Percentiles rank a stretch among this genome's conserved stretches.
Evolutionary conservation across 495 filamentous ascomycete genomes (phyloP).

Genomic region (Xylaria cubensis): DNA sequence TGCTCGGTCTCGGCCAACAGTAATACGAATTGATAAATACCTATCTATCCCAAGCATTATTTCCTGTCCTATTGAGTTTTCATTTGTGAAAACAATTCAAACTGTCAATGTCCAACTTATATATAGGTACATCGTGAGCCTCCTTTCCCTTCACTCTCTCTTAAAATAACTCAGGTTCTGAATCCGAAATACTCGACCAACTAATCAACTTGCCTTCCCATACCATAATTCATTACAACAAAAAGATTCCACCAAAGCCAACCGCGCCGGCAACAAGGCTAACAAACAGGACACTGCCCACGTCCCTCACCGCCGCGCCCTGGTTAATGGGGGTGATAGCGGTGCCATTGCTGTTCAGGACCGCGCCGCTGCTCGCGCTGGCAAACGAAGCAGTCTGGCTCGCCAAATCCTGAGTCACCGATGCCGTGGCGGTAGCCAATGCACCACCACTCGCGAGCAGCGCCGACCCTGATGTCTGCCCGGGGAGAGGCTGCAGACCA

Average conservation of each 20-base stretch:
- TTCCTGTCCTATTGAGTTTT: background rate
- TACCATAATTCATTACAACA: constrained; percentile 4
- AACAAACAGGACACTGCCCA: constrained; percentile 6
- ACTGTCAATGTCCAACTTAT: background rate
- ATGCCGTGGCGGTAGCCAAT: constrained; percentile 21
- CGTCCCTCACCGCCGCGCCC: constrained; percentile 10
- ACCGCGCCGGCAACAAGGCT: constrained; percentile 11
- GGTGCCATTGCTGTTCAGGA: constrained; percentile 11
- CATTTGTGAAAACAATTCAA: background rate
- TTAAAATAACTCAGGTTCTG: background rate
- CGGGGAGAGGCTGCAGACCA: constrained; percentile 12
- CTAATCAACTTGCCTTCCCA: background rate
- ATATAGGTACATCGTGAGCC: background rate
- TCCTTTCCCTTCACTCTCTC: background rate
- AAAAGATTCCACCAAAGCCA: constrained; percentile 7
- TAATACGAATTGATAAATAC: constrained; percentile 21
- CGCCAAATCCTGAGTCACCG: background rate
- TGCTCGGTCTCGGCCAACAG: background rate
- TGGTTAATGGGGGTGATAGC: background rate
- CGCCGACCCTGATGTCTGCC: background rate
- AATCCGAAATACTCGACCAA: background rate
- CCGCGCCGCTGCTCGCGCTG: background rate
- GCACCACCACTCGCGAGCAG: background rate
- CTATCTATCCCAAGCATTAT: background rate
- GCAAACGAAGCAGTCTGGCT: constrained; percentile 11